phyloP scores from a whole-genome alignment of 108 stramenopile species.

The Nitzschia sp. region DNA sequence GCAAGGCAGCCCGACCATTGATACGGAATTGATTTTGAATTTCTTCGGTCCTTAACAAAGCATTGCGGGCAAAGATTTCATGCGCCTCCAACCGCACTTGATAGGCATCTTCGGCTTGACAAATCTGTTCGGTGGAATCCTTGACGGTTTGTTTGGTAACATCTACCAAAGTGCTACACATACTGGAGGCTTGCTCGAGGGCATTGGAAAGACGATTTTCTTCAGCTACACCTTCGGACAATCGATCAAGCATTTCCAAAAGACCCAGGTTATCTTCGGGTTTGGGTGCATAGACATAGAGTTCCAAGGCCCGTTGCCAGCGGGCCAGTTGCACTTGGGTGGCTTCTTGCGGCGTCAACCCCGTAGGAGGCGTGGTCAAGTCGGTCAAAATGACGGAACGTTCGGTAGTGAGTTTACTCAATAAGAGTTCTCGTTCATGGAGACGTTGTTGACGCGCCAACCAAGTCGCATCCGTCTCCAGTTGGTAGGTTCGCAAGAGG shows the following conservation, averaged over 20 bases:
- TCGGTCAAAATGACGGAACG: slow-evolving; percentile 39
- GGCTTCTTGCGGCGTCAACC: slow-evolving; percentile 55
- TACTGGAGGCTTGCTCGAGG: slow-evolving; percentile 61
- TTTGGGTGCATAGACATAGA: slow-evolving; percentile 66
- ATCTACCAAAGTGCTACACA: slow-evolving; percentile 64
- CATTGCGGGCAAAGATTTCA: slow-evolving; percentile 60
- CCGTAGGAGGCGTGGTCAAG: slow-evolving; percentile 9
- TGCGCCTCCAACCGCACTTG: slow-evolving; percentile 80
- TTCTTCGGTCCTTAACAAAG: slow-evolving; percentile 57
- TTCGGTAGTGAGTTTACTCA: slow-evolving; percentile 39
- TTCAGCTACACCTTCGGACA: slow-evolving; percentile 61
- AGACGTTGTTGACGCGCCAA: slow-evolving; percentile 41
- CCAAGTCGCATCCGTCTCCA: slow-evolving; percentile 39
- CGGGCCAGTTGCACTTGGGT: slow-evolving; percentile 55
- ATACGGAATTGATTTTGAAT: slow-evolving; percentile 78
- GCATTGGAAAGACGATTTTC: slow-evolving; percentile 76
- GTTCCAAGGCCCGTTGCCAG: slow-evolving; percentile 80
- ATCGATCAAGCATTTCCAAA: slow-evolving; percentile 60
- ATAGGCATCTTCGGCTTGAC: slow-evolving; percentile 67
- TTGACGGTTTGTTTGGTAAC: slow-evolving; percentile 55
- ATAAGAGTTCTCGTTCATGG: slow-evolving; percentile 34
- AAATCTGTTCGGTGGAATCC: slow-evolving; percentile 62
- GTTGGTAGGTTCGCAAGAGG: slow-evolving; percentile 39
- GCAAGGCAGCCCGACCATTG: slow-evolving; percentile 75
- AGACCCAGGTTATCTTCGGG: slow-evolving; percentile 41